These are phyloP conservation scores for Ogataea parapolymorpha DNA, from an alignment of 805 yeast species.

Conservation along the genomic window DNA sequence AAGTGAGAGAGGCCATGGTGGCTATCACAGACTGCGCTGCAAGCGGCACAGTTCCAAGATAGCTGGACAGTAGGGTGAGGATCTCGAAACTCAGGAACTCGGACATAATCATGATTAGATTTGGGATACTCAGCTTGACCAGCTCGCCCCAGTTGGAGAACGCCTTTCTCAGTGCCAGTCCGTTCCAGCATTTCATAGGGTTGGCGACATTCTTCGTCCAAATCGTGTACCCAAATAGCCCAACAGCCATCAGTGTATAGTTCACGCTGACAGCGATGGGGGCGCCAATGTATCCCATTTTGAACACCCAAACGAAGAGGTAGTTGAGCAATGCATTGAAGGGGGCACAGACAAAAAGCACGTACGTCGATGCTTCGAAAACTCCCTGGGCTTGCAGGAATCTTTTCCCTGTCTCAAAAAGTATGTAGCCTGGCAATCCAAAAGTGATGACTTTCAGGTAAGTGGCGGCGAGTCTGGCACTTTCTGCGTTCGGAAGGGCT, in stretches of 20 bases:
- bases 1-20: constrained; percentile 63
- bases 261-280: constrained; percentile 71
- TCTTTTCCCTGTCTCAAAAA: constrained; percentile 69
- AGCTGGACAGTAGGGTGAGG: constrained; percentile 64
- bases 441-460: constrained; percentile 54
- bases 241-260: constrained; percentile 65
- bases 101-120: constrained; percentile 71
- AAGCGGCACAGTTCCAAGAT: constrained; percentile 55
- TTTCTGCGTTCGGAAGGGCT: constrained; percentile 42
- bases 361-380: constrained; percentile 77
- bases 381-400: constrained; percentile 75
- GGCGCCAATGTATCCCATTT: constrained; percentile 70
- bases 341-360: constrained; percentile 69
- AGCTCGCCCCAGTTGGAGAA: constrained; percentile 61
- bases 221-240: constrained; percentile 47
- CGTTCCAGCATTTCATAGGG: constrained; percentile 37
- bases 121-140: constrained; percentile 65
- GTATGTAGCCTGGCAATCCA: constrained; percentile 69
- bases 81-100: constrained; percentile 80
- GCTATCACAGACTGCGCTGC: constrained; percentile 75
- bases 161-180: constrained; percentile 32
- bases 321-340: constrained; percentile 67
- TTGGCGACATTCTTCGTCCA: constrained; percentile 40
- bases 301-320: constrained; percentile 64
- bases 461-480: constrained; percentile 51